Base-by-base conservation (phyloP, 2,329 filamentous ascomycete genomes). In the Scorias spongiosa region DNA sequence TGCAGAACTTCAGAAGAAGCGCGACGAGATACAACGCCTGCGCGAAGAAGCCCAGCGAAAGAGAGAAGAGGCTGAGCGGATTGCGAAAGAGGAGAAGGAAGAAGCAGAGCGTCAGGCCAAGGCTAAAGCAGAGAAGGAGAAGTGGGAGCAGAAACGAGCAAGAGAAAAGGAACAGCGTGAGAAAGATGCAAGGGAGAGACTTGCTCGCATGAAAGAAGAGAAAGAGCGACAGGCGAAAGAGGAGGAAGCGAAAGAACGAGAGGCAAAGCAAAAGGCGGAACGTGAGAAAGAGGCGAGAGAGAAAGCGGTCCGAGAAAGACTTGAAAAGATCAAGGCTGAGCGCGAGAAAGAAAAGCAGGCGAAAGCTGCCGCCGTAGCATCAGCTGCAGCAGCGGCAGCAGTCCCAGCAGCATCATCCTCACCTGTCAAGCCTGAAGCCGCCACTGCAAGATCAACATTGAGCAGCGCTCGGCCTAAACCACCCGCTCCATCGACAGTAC, bases 41-140 rank as follows among this genome's bases (percentile, higher is more conserved):
- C 70, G 69, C 44, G 74, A 80, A 53, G 74, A 78, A 48, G 75
- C 80, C 48, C 73, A 74, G 18, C 56, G 54, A 48, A 60, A 58
- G 44, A 75, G 74, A 5, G 77, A 81, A 49, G 70, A 74, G 49
- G 76, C 74, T 50, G 66, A 71, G 48, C 44, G 48, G 44, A 58
- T 56, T 52, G 49, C 53, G 26, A 63, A 66, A 46, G 66, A 66
- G 44, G 54, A 64, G 9, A 67, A 69, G 46, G 71, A 70, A 52
- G 69, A 71, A 51, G 66, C 64, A 20, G 67, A 69, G 15, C 59
- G 62, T 34, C 56, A 60, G 29, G 66, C 66, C 26, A 64, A 63
- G 44, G 66, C 64, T 29, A 63, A 67, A 47, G 66, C 65, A 12
- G 68, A 71, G 48, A 70, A 70, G 54, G 63, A 68, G 48, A 69